phyloP scores from a whole-genome alignment of 139 green algal genomes.

The Gonium pectorale region DNA sequence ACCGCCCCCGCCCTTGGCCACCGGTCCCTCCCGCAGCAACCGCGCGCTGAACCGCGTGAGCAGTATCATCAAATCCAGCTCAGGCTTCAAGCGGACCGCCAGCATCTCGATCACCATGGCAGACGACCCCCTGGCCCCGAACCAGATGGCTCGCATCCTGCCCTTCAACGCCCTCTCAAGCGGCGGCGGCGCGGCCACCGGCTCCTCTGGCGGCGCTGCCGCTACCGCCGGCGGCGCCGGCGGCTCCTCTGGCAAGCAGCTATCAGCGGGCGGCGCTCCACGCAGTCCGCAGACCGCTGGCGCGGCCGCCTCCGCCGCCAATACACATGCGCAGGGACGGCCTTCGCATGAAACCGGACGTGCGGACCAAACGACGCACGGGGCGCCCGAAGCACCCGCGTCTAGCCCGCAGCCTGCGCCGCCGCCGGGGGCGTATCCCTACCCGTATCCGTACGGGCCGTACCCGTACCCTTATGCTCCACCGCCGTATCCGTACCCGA shows the following conservation, averaged over 20 bases:
- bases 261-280: neutral
- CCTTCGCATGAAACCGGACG: no score
- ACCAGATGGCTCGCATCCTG: conserved; percentile 40
- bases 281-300: no score
- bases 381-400: neutral
- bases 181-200: neutral
- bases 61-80: conserved; percentile 30
- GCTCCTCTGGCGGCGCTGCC: neutral
- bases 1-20: no score
- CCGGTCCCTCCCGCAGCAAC: neutral
- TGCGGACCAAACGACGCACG: no score
- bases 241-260: neutral
- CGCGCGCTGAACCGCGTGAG: neutral
- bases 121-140: conserved; percentile 34
- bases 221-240: neutral
- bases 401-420: neutral
- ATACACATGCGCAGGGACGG: no score
- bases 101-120: conserved; percentile 43
- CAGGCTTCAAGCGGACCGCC: conserved; percentile 34
- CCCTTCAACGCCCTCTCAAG: neutral
- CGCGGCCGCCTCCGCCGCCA: no score
- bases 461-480: neutral
- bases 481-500: neutral
- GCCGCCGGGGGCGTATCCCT: neutral
- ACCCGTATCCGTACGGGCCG: conserved; percentile 5